These are phyloP conservation scores for Sugiyamaella chiloensis DNA, from an alignment of 805 yeast species.

Conservation along the genomic window DNA sequence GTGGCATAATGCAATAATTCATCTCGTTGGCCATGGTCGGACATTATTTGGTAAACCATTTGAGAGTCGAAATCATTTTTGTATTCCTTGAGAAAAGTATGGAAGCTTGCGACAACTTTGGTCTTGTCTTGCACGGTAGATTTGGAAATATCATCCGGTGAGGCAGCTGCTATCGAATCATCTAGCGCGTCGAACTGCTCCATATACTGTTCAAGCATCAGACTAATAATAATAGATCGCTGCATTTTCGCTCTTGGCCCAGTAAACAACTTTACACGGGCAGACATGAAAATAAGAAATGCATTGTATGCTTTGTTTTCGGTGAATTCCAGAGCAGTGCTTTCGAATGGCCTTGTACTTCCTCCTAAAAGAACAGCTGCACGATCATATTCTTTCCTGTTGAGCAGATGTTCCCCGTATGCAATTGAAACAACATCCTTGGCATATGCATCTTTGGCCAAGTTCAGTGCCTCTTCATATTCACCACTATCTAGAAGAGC, in stretches of 20 bases:
- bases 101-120: conserved; percentile 32
- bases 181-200: conserved; percentile 46
- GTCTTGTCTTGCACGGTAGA: neutral
- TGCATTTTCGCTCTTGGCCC: conserved; percentile 38
- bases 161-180: conserved; percentile 30
- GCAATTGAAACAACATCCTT: conserved; percentile 49
- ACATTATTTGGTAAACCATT: conserved; percentile 69
- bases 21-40: conserved; percentile 59
- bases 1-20: conserved; percentile 68
- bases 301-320: conserved; percentile 43
- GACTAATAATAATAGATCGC: conserved; percentile 53
- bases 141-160: neutral
- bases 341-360: conserved; percentile 66
- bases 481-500: conserved; percentile 47
- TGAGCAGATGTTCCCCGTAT: conserved; percentile 51
- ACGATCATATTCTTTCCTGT: conserved; percentile 25
- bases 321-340: conserved; percentile 56
- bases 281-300: conserved; percentile 44
- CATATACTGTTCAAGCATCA: conserved; percentile 61
- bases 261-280: conserved; percentile 36
- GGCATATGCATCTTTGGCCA: conserved; percentile 33
- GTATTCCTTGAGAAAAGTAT: conserved; percentile 50
- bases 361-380: conserved; percentile 58
- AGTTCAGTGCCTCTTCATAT: conserved; percentile 63
- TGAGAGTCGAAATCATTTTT: conserved; percentile 54